Evolutionary conservation across 2,329 filamentous ascomycete species (phyloP).

Genomic region (Aspergillus viridinutans): DNA sequence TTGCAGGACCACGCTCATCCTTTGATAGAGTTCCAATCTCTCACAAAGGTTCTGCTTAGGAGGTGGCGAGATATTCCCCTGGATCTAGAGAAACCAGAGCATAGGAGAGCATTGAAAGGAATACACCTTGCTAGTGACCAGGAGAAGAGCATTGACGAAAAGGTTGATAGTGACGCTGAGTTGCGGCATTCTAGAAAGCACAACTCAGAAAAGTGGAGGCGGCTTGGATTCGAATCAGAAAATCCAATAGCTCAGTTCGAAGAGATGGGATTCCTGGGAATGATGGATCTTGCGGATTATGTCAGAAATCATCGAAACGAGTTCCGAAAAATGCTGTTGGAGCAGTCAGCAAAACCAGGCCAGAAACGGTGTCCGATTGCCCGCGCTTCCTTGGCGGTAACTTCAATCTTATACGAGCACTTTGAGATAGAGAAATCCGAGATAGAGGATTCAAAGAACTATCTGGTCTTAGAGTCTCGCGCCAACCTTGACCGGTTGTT

Average conservation of each 20-base stretch:
- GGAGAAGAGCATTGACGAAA: constrained; percentile 29
- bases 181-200: constrained; percentile 64
- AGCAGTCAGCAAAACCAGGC: constrained; percentile 72
- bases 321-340: constrained; percentile 86
- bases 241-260: constrained; percentile 83
- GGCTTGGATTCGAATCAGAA: constrained; percentile 87
- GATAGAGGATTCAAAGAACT: constrained; percentile 70
- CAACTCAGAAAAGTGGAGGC: constrained; percentile 87
- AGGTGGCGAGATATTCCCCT: constrained; percentile 86
- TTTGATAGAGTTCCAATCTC: constrained; percentile 83
- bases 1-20: constrained; percentile 87
- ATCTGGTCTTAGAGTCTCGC: constrained; percentile 67
- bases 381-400: constrained; percentile 79
- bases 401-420: constrained; percentile 85
- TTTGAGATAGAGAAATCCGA: constrained; percentile 89
- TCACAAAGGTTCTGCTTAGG: constrained; percentile 80
- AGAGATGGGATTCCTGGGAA: constrained; percentile 78
- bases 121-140: constrained; percentile 73
- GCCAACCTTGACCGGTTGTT: constrained; percentile 83
- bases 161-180: constrained; percentile 34
- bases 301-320: constrained; percentile 86
- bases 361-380: constrained; percentile 81
- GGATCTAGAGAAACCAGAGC: constrained; percentile 81
- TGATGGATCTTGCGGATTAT: constrained; percentile 97
- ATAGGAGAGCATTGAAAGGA: constrained; percentile 79